Conservation (phyloP, 331 rosid species). For the Prunus yedoensis region DNA sequence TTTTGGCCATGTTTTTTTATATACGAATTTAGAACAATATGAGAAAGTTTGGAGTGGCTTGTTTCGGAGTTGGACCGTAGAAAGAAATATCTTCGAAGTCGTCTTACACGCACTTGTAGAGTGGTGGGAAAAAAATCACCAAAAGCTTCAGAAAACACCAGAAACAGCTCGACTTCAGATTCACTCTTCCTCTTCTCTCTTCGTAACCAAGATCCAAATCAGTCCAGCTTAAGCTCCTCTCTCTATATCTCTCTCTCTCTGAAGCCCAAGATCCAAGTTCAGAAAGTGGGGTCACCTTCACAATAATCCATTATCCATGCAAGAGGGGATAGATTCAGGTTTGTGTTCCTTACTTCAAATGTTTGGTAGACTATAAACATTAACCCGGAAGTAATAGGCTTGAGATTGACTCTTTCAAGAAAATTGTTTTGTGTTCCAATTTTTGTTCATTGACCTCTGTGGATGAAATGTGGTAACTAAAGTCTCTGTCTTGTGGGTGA, state of each 20-base stretch:
- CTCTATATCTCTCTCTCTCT: not conserved
- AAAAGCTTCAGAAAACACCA: constrained; percentile 15
- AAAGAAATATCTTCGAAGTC: not conserved
- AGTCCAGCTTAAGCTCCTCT: not conserved
- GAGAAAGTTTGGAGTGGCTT: not conserved
- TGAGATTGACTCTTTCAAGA: constrained; percentile 2
- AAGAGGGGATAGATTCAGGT: constrained; percentile 43
- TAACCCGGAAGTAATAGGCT: not conserved
- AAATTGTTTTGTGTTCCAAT: not conserved
- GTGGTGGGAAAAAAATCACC: not conserved
- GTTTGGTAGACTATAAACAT: not conserved
- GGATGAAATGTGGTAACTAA: constrained; percentile 11
- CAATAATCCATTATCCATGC: constrained; percentile 23
- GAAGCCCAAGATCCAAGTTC: constrained; percentile 17
- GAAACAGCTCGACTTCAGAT: constrained; percentile 20
- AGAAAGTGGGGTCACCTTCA: constrained; percentile 11
- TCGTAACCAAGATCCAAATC: constrained; percentile 21
- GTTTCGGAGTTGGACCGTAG: not conserved
- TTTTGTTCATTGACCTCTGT: constrained; percentile 19
- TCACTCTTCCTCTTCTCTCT: constrained; percentile 12
- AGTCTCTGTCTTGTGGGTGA: not conserved
- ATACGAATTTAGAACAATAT: not conserved
- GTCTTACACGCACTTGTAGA: not conserved
- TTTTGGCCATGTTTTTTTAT: too few relatives aligned
- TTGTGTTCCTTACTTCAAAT: constrained; percentile 27